phyloP scores from a whole-genome alignment of 2,329 filamentous ascomycete species.

The Fusarium sp. region DNA sequence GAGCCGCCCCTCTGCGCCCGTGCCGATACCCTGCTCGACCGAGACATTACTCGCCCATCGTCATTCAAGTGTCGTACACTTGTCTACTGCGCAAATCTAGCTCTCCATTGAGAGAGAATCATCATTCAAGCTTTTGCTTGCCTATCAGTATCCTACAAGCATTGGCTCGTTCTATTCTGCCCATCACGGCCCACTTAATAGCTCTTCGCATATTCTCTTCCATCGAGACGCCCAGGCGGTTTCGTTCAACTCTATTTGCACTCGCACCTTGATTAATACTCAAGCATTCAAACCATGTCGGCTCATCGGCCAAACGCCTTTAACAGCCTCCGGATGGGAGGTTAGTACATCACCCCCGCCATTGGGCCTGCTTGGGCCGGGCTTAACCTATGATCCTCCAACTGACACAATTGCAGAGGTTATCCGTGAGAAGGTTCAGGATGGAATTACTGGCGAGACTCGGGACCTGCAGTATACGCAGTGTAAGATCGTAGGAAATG shows the following conservation, averaged over 20 bases:
- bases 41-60: constrained; percentile 42
- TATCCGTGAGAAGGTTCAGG: constrained; percentile 98
- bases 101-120: constrained; percentile 23
- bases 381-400: neutral
- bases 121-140: constrained; percentile 13
- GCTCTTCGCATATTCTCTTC: constrained; percentile 45
- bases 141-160: constrained; percentile 34
- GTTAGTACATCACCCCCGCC: constrained; percentile 66
- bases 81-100: constrained; percentile 39
- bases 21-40: constrained; percentile 43
- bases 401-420: constrained; percentile 73
- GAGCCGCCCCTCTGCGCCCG: constrained; percentile 39
- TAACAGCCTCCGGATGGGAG: constrained; percentile 91
- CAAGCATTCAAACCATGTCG: constrained; percentile 71
- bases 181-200: constrained; percentile 53
- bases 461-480: constrained; percentile 98
- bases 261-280: constrained; percentile 44
- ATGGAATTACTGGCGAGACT: constrained; percentile 96
- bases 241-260: constrained; percentile 45
- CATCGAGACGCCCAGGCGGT: constrained; percentile 40
- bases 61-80: constrained; percentile 34
- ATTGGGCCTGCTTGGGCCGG: constrained; percentile 11
- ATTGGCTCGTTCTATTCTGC: constrained; percentile 45
- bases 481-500: constrained; percentile 99
- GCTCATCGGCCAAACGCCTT: constrained; percentile 93